A percentile compares a stretch with the other conserved stretches of the same genome.
These are phyloP conservation scores for Pythium oligandrum DNA, from an alignment of 352 stramenopile species.

Conservation along the genomic window DNA sequence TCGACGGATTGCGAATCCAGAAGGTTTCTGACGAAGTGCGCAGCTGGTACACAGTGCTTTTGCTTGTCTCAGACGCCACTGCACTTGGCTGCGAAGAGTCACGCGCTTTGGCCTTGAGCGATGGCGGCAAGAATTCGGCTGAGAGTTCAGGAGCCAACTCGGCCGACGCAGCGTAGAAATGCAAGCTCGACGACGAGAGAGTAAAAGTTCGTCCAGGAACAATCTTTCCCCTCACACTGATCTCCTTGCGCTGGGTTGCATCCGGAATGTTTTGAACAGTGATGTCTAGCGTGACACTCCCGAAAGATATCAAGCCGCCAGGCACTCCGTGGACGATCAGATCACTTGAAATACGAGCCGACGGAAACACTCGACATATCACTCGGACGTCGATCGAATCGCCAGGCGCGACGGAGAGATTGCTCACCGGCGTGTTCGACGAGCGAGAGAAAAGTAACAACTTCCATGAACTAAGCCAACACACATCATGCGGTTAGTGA, in stretches of 20 bases:
- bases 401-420: slow-evolving; percentile 57
- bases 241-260: slow-evolving; percentile 57
- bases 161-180: slow-evolving; percentile 70
- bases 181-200: slow-evolving; percentile 69
- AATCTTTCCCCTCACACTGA: slow-evolving; percentile 69
- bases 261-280: slow-evolving; percentile 58
- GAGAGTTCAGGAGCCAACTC: slow-evolving; percentile 51
- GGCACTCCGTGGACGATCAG: slow-evolving; percentile 24
- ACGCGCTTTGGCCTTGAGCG: slow-evolving; percentile 35
- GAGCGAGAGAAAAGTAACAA: slow-evolving; percentile 73
- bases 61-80: slow-evolving; percentile 9
- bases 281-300: slow-evolving; percentile 61
- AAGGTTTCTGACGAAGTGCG: slow-evolving; percentile 71
- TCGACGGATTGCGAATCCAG: slow-evolving; percentile 76
- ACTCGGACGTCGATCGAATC: slow-evolving; percentile 84
- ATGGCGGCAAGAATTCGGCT: slow-evolving; percentile 32
- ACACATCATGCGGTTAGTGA: background rate
- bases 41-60: slow-evolving; percentile 49
- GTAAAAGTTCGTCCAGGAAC: slow-evolving; percentile 78
- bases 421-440: slow-evolving; percentile 71
- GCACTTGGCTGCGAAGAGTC: background rate
- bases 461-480: background rate
- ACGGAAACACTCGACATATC: slow-evolving; percentile 65
- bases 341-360: slow-evolving; percentile 46
- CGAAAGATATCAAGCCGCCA: slow-evolving; percentile 54